These are phyloP conservation scores for Persicaria tinctoria DNA, from an alignment of 148 eudicot genomes.

Conservation along the genomic window DNA sequence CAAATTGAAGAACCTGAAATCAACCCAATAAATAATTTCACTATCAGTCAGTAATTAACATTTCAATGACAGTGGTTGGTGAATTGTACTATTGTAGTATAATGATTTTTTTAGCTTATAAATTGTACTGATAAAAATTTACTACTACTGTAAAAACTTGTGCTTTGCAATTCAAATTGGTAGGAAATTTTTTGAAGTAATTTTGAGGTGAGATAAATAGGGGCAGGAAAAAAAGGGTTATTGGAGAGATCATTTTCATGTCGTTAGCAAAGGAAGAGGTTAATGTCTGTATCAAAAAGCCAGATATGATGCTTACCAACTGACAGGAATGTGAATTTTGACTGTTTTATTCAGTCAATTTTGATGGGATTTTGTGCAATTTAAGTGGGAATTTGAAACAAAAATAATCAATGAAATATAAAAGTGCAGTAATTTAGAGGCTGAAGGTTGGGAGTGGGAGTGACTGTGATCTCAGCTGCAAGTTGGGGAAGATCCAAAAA, in stretches of 20 bases:
- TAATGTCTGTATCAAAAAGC: background rate
- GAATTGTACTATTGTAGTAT: too few species aligned
- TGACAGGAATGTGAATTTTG: background rate
- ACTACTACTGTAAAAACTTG: too few species aligned
- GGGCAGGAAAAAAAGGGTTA: background rate
- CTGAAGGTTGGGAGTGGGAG: conserved; percentile 1
- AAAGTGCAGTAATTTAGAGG: background rate
- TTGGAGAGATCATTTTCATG: background rate
- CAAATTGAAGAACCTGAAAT: background rate
- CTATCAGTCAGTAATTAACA: too few species aligned
- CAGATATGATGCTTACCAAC: background rate
- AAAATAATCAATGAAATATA: background rate
- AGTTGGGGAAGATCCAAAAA: conserved; percentile 10
- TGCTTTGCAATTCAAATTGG: background rate
- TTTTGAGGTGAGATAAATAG: background rate
- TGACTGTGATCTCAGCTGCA: background rate
- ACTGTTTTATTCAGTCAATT: background rate
- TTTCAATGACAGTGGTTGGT: too few species aligned
- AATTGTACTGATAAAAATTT: too few species aligned
- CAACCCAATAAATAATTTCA: too few species aligned
- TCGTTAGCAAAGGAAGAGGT: conserved; percentile 4
- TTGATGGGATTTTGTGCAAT: conserved; percentile 2
- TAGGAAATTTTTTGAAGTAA: background rate
- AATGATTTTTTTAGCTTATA: too few species aligned
- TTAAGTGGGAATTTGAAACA: background rate